Conservation (phyloP, 192 early-diverging fungal species). For the Funneliformis mosseae region DNA sequence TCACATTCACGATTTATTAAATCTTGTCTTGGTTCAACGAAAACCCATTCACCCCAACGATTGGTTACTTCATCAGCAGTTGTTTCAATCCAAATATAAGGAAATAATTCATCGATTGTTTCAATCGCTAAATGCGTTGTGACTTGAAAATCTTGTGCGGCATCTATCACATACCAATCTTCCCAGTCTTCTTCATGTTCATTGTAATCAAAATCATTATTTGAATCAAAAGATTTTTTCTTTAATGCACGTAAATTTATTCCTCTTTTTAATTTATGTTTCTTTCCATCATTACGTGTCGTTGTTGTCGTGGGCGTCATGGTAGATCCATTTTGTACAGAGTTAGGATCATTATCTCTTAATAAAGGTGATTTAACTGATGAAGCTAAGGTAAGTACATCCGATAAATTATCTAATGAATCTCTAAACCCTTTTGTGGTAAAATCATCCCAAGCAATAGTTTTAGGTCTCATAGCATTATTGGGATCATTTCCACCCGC, state of each 20-base stretch:
- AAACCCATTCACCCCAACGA: conserved; percentile 34
- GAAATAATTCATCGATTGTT: conserved; percentile 33
- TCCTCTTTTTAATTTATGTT: not conserved
- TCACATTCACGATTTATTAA: conserved; percentile 28
- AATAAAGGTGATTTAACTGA: not conserved
- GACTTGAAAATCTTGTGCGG: conserved; percentile 5
- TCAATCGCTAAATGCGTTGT: conserved; percentile 32
- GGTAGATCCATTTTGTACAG: too few relatives aligned
- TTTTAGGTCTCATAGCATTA: not conserved
- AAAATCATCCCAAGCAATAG: conserved; percentile 29
- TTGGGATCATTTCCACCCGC: not conserved
- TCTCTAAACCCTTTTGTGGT: conserved; percentile 16
- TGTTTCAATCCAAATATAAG: conserved; percentile 34
- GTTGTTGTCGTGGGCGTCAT: too few relatives aligned
- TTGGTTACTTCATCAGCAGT: not conserved
- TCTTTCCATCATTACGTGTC: not conserved
- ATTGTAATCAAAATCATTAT: not conserved
- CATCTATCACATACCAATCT: conserved; percentile 27
- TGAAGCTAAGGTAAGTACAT: not conserved
- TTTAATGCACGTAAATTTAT: not conserved
- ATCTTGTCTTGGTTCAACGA: conserved; percentile 31
- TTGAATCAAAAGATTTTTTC: not conserved
- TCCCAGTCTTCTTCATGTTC: conserved; percentile 12
- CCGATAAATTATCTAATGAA: conserved; percentile 12
- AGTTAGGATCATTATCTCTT: not conserved